Percentiles rank a stretch among this genome's conserved stretches.
phyloP scores from a whole-genome alignment of 2,329 filamentous ascomycete species.

The Biscogniauxia marginata region DNA sequence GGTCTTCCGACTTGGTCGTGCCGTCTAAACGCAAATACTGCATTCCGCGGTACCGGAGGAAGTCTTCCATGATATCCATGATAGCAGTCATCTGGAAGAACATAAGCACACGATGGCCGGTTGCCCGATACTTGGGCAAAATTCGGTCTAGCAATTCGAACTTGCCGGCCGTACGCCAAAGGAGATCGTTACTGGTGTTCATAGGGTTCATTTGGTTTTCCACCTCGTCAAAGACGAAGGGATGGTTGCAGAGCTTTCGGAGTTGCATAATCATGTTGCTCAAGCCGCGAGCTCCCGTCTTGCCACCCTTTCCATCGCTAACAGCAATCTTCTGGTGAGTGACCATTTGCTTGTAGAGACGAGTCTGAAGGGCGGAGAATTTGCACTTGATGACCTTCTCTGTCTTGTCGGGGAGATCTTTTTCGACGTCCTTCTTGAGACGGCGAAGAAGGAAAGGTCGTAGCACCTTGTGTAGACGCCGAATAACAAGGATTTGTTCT shows the following conservation, averaged over 20 bases:
- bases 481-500: constrained; percentile 97
- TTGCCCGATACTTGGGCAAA: constrained; percentile 87
- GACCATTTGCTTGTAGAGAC: constrained; percentile 96
- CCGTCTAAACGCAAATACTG: constrained; percentile 91
- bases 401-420: constrained; percentile 97
- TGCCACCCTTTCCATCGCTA: constrained; percentile 91
- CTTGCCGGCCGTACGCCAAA: constrained; percentile 96
- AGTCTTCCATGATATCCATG: constrained; percentile 99
- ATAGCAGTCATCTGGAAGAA: constrained; percentile 99
- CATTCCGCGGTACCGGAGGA: constrained; percentile 78
- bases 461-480: constrained; percentile 95
- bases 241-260: constrained; percentile 97
- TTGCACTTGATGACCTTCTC: constrained; percentile 99
- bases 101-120: constrained; percentile 94
- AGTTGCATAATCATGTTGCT: constrained; percentile 99
- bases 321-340: constrained; percentile 93
- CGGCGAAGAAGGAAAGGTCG: constrained; percentile 95
- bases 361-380: constrained; percentile 90
- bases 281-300: constrained; percentile 87
- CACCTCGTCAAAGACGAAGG: constrained; percentile 96
- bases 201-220: constrained; percentile 97
- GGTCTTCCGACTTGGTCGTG: constrained; percentile 96
- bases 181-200: constrained; percentile 82
- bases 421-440: constrained; percentile 99
- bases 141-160: constrained; percentile 93